Evolutionary conservation across 768 basidiomycete genomes (phyloP).

Genomic region (Erythrobasidium yunnanense): DNA sequence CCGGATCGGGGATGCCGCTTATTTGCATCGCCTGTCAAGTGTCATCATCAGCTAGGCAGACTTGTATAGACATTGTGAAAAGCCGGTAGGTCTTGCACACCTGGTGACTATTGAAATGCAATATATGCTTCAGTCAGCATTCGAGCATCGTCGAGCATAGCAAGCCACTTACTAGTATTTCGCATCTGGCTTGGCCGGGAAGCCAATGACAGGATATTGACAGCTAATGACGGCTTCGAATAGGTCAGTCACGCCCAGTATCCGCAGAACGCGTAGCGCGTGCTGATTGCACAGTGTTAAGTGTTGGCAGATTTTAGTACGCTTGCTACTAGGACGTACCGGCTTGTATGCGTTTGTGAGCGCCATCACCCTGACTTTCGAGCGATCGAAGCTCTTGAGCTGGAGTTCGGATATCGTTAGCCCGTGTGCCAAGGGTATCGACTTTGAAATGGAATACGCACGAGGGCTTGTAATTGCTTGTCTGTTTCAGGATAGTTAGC

Average conservation of each 20-base stretch:
- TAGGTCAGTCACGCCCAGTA: slow-evolving; percentile 28
- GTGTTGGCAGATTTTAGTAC: neutral
- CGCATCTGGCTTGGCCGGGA: slow-evolving; percentile 25
- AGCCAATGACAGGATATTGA: slow-evolving; percentile 30
- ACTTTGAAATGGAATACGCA: neutral
- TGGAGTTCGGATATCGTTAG: neutral
- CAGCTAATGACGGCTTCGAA: slow-evolving; percentile 38
- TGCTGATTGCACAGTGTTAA: neutral
- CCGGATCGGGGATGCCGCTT: neutral
- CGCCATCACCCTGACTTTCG: slow-evolving; percentile 15
- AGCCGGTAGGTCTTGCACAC: no score
- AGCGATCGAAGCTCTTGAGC: slow-evolving; percentile 11
- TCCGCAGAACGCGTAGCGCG: slow-evolving; percentile 26
- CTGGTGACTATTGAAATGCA: neutral
- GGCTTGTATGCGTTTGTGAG: slow-evolving; percentile 21
- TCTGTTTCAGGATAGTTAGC: slow-evolving; percentile 1
- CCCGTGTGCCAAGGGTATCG: neutral
- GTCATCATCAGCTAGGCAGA: neutral
- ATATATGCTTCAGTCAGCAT: neutral
- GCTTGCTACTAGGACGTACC: neutral
- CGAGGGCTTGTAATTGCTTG: slow-evolving; percentile 1
- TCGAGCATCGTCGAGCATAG: neutral
- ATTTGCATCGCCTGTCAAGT: slow-evolving; percentile 1
- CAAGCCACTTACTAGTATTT: slow-evolving; percentile 7
- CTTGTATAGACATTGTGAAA: no score